These are phyloP conservation scores for Metschnikowia lachancei DNA, from an alignment of 805 yeast species.

Conservation along the genomic window DNA sequence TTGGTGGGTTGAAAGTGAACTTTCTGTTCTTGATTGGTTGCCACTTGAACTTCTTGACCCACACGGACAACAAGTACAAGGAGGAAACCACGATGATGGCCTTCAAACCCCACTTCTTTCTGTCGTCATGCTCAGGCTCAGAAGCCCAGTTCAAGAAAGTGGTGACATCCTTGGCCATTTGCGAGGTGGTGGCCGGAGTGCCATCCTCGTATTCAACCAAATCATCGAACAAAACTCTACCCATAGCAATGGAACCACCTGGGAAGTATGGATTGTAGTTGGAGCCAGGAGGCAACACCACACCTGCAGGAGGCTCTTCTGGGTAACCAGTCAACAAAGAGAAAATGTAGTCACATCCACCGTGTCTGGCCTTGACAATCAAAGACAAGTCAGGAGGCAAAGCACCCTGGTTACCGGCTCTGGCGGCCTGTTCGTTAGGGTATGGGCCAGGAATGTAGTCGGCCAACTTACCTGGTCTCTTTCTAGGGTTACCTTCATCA, in stretches of 20 bases:
- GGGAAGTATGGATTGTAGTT: conserved; percentile 99
- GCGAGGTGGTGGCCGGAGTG: conserved; percentile 96
- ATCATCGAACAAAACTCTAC: conserved; percentile 94
- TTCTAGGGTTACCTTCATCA: conserved; percentile 95
- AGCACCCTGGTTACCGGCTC: conserved; percentile 99
- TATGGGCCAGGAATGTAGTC: conserved; percentile 95
- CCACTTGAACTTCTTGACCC: conserved; percentile 99
- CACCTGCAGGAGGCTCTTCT: conserved; percentile 98
- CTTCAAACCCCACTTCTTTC: conserved; percentile 95
- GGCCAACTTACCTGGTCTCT: conserved; percentile 97
- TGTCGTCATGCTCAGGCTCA: conserved; percentile 97
- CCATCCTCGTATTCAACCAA: conserved; percentile 99
- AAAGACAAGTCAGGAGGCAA: conserved; percentile 96
- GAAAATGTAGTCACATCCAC: conserved; percentile 94
- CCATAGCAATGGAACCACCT: conserved; percentile 99
- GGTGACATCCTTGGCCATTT: conserved; percentile 98
- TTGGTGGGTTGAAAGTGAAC: conserved; percentile 90
- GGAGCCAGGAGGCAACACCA: conserved; percentile 83
- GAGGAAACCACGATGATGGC: conserved; percentile 78
- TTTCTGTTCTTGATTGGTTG: conserved; percentile 92
- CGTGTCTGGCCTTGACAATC: conserved; percentile 98
- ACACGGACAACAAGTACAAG: conserved; percentile 76
- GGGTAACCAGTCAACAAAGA: conserved; percentile 97
- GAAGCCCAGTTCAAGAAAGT: conserved; percentile 97
- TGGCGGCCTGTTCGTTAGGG: conserved; percentile 97